phyloP scores from a whole-genome alignment of 2,329 filamentous ascomycete genomes.

The Phialemonium atrogriseum region DNA sequence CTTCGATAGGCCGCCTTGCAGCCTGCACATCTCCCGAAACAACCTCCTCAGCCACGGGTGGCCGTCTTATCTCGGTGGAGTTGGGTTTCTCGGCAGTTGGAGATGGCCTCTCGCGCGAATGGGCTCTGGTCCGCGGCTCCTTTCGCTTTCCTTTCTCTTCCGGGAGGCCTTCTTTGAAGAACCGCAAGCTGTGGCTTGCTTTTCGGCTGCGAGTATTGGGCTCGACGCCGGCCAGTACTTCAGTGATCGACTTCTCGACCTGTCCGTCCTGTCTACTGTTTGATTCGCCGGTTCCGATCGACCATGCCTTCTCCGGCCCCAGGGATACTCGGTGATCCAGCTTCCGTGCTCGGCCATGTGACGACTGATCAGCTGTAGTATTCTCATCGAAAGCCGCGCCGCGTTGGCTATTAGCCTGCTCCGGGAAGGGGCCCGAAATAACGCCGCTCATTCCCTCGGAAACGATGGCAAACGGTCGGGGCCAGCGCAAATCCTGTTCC shows the following conservation, averaged over 20 bases:
- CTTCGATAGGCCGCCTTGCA: too few species aligned
- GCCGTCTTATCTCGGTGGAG: slow-evolving; percentile 11
- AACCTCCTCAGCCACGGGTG: too few species aligned
- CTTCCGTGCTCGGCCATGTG: slow-evolving; percentile 27
- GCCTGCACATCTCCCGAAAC: not conserved
- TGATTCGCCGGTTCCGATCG: slow-evolving; percentile 46
- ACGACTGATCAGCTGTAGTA: too few species aligned
- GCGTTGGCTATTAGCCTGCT: slow-evolving; percentile 8
- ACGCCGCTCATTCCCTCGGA: slow-evolving; percentile 5
- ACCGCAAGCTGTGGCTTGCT: slow-evolving; percentile 57
- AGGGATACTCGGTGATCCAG: slow-evolving; percentile 33
- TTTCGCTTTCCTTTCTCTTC: slow-evolving; percentile 49
- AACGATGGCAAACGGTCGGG: too few species aligned
- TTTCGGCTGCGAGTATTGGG: slow-evolving; percentile 58
- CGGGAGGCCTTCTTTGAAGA: slow-evolving; percentile 58
- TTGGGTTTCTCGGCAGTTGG: slow-evolving; percentile 24
- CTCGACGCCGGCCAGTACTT: slow-evolving; percentile 53
- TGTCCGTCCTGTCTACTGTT: slow-evolving; percentile 42
- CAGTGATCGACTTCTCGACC: slow-evolving; percentile 57
- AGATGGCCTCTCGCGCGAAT: slow-evolving; percentile 31
- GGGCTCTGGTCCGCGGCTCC: slow-evolving; percentile 28
- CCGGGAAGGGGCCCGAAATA: slow-evolving; percentile 7
- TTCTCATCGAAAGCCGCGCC: too few species aligned
- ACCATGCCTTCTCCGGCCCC: slow-evolving; percentile 53
- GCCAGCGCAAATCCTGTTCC: slow-evolving; percentile 20